phyloP scores from a whole-genome alignment of 176 grass and related monocot species.

The bread wheat (Triticum aestivum) region IWGSC_CS_RefSeq_v2.1 NC_057805.1:74510549-74511048 shows the following conservation, averaged over 20 bases:
- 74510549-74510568: slow-evolving; percentile 1
- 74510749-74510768: not conserved
- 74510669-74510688: slow-evolving; percentile 53
- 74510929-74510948: slow-evolving; percentile 30
- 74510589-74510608: slow-evolving; percentile 10
- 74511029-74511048: not conserved
- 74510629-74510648: slow-evolving; percentile 74
- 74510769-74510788: not conserved
- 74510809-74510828: slow-evolving; percentile 91
- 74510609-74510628: slow-evolving; percentile 74
- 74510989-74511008: not conserved
- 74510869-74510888: slow-evolving; percentile 36
- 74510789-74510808: not conserved
- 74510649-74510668: slow-evolving; percentile 60
- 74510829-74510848: slow-evolving; percentile 88
- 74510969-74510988: not conserved
- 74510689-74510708: slow-evolving; percentile 86
- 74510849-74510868: slow-evolving; percentile 58
- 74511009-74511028: not conserved
- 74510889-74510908: slow-evolving; percentile 33
- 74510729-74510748: not conserved
- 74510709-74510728: not conserved
- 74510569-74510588: not conserved
- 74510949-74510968: not conserved
- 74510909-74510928: slow-evolving; percentile 27